Evolutionary conservation across 805 yeast species (phyloP), one percentile per base, ranked within the genome.

Genomic region (Metschnikowia vanudenii): DNA sequence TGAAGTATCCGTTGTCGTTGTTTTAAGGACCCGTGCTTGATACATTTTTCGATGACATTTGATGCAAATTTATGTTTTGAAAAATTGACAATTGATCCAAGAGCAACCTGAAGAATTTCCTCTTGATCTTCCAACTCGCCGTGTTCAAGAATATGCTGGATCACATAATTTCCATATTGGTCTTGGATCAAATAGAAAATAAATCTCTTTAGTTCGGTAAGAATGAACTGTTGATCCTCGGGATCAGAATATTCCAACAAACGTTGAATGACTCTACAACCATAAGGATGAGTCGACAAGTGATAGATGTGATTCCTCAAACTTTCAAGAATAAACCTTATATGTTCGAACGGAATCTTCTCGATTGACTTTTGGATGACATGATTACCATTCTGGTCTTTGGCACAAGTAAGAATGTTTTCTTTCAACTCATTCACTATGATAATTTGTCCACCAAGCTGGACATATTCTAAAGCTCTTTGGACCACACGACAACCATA

Each of bases 401-500:
- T 89, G 26, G 74, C 71, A 53, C 76, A 71, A 22, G 67, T 53
- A 35, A 73, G 60, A 49, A 92, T 87, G 65, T 92, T 79, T 47
- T 77, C 76, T 43, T 75, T 79, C 50, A 94, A 71, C 67, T 94
- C 99, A 20, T 74, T 71, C 41, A 89, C 81, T 28, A 94, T 74
- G 29, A 65, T 65, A 22, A 84, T 74, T 65, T 88, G 94, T 52
- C 87, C 86, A 1, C 76, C 78, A 9, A 79, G 64, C 3, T 73
- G 72, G 35, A 88, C 74, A 50, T 81, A 82, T 63, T 88, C 97
- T 44, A 94, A 73, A 1, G 97, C 97, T 60, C 89, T 79, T 68
- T 94, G 99, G 30, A 94, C 95, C 39, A 94, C 99, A 54, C 99
- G 78, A 64, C 99, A 94, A 2, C 98, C 98, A 65, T 94, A 94